Evolutionary conservation across 2,329 filamentous ascomycete genomes (phyloP), one percentile per base, ranked within the genome.

Genomic region (Fusarium scirpi): DNA sequence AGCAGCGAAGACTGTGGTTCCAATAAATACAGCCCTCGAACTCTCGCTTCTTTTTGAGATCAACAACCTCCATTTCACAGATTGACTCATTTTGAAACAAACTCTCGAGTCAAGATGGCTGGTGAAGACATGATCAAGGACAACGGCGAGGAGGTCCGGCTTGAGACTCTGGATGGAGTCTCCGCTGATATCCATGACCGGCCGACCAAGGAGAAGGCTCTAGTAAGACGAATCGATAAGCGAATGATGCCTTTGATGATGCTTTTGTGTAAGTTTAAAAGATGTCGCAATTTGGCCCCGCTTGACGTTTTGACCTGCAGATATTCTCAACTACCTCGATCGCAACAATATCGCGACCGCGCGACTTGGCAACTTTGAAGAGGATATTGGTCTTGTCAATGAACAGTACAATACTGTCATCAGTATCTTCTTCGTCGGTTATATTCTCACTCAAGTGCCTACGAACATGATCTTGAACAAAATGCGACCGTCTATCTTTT

Each of bases 401-500:
- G 58, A 57, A 34, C 55, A 68, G 20, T 58, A 68, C 40, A 55
- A 59, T 16, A 49, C 52, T 4, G 25, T 66, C 15, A 83, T 86
- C 51, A 85, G 83, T 67, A 85, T 51, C 7, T 57, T 57, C 24
- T 57, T 57, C 30, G 54, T 49, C 16, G 54, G 54, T 13, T 57
- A 57, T n/a, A 32, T 57, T 1, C 13, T 57, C 30, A 48, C 48
- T 2, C 43, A 57, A n/a, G 43, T 48, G 1, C 54, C 54, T 0
- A 48, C 54, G 10, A 57, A 57, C 11, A 57, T 57, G 54, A 57
- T 57, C n/a, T 24, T 57, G 3, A 38, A 86, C 72, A 85, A 85
- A 73, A 81, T 84, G 84, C 84, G 6, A 82, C 81, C 8, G 61
- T 85, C 29, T 84, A 85, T 72, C 77, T 86, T 11, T 80, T 81